Conservation (phyloP, 2,329 filamentous ascomycete genomes). For the Fusarium chlamydosporum region DNA sequence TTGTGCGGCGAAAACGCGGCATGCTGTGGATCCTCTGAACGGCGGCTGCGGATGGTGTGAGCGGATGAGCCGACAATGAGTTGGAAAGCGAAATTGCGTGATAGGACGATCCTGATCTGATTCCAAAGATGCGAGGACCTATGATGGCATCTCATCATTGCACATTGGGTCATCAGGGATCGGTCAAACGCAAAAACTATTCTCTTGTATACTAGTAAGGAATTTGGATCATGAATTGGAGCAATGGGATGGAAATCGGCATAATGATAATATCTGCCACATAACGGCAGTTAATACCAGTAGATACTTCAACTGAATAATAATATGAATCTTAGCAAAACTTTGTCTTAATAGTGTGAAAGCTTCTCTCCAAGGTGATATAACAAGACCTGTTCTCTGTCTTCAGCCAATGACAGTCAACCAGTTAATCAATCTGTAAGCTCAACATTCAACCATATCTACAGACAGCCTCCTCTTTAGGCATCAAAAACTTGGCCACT, state of each 20-base stretch:
- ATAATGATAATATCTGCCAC: conserved; percentile 43
- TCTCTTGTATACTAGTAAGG: conserved; percentile 29
- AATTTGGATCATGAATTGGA: conserved; percentile 28
- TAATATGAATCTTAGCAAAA: background rate
- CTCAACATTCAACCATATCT: conserved; percentile 25
- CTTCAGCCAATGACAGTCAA: conserved; percentile 36
- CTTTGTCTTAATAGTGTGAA: background rate
- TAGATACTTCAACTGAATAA: conserved; percentile 26
- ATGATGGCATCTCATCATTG: conserved; percentile 24
- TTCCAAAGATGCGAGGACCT: conserved; percentile 33
- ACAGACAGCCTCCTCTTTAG: background rate
- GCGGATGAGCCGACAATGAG: conserved; percentile 38
- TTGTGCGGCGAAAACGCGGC: conserved; percentile 50
- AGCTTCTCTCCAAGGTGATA: conserved; percentile 1
- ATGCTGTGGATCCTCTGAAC: conserved; percentile 30
- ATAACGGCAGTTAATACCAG: conserved; percentile 25
- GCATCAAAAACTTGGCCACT: too few relatives aligned
- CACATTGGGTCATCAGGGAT: conserved; percentile 19
- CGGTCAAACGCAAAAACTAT: background rate
- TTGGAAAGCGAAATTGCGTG: conserved; percentile 47
- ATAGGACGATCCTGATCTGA: conserved; percentile 41
- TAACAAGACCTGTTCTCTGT: background rate
- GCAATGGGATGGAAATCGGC: conserved; percentile 24
- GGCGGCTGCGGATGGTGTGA: conserved; percentile 35
- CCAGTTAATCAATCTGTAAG: conserved; percentile 49